Evolutionary conservation across 2,329 filamentous ascomycete species (phyloP), one percentile per base, ranked within the genome.

Genomic region (Aspergillus ruber): DNA sequence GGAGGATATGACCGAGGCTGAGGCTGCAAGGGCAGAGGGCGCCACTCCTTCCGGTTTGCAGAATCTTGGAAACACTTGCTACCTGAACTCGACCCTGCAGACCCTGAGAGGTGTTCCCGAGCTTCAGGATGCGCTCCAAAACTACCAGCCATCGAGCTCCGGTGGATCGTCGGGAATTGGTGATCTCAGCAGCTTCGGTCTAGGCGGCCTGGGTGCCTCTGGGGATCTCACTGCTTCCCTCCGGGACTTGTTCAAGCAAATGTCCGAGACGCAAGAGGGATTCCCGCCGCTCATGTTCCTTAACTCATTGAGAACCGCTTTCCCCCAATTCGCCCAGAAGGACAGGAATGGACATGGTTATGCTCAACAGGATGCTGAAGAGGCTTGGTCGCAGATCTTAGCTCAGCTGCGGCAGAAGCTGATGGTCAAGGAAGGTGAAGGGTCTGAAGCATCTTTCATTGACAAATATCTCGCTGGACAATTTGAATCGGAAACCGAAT

Each of bases 351-450:
- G 88, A 18, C 78, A 85, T 49, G 90, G 88, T 6, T 97, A 85
- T 63, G 90, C 93, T n/a, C 93, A 98, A 70, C 93, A 98, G 71
- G 93, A 98, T 73, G 93, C 93, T 1, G 93, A 98, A 69, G 93
- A 98, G 69, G 93, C 91, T 42, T 98, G 91, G 90, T 93, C 91
- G 17, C 91, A 97, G 65, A 94, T 98, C 52, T 74, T 98, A 5
- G 83, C 86, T 40, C 87, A 91, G 62, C 73, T 98, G 33, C 83
- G 86, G 52, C 81, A 86, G 60, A 91, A 88, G 64, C 73, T 97
- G 44, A 84, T 82, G 63, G 70, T 86, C 54, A 83, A 81, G 59
- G 77, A 79, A 43, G 55, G 63, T 2, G 60, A 62, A 13, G 60
- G 62, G 35, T 64, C 74, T 2, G 77, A 83, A 2, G 66, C 75